phyloP scores from a whole-genome alignment of 805 yeast genomes.

The Yamadazyma scolyti region DNA sequence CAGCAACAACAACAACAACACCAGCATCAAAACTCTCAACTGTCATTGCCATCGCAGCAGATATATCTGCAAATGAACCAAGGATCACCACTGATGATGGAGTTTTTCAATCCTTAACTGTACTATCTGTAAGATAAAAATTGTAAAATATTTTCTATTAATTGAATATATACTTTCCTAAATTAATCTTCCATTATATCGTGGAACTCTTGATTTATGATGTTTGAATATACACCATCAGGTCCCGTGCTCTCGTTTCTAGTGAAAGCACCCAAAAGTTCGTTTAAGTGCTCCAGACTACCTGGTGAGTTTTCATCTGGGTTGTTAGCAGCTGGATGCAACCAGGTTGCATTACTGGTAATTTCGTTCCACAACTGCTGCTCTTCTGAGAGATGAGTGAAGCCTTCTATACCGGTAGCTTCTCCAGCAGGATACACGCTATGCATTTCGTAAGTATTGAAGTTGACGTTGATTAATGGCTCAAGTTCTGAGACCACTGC shows the following conservation, averaged over 20 bases:
- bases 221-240: slow-evolving; percentile 30
- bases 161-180: neutral
- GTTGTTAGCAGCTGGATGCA: slow-evolving; percentile 23
- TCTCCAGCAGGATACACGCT: slow-evolving; percentile 34
- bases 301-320: neutral
- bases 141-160: neutral
- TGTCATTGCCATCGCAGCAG: slow-evolving; percentile 36
- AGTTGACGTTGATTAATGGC: slow-evolving; percentile 11
- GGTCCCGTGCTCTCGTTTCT: neutral
- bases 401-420: slow-evolving; percentile 40
- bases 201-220: slow-evolving; percentile 37
- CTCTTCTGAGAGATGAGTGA: slow-evolving; percentile 39
- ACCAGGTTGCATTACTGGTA: slow-evolving; percentile 75
- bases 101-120: slow-evolving; percentile 19
- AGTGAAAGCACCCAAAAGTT: slow-evolving; percentile 6
- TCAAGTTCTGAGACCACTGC: slow-evolving; percentile 3
- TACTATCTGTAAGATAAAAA: slow-evolving; percentile 4
- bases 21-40: slow-evolving; percentile 4
- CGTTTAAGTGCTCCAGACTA: slow-evolving; percentile 5
- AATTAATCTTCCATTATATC: slow-evolving; percentile 17
- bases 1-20: slow-evolving; percentile 5
- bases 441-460: slow-evolving; percentile 10
- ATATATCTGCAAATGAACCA: slow-evolving; percentile 25
- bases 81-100: slow-evolving; percentile 18
- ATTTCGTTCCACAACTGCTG: slow-evolving; percentile 72